phyloP scores from a whole-genome alignment of 257 asterid species.

The Fraxinus pennsylvanica region DNA sequence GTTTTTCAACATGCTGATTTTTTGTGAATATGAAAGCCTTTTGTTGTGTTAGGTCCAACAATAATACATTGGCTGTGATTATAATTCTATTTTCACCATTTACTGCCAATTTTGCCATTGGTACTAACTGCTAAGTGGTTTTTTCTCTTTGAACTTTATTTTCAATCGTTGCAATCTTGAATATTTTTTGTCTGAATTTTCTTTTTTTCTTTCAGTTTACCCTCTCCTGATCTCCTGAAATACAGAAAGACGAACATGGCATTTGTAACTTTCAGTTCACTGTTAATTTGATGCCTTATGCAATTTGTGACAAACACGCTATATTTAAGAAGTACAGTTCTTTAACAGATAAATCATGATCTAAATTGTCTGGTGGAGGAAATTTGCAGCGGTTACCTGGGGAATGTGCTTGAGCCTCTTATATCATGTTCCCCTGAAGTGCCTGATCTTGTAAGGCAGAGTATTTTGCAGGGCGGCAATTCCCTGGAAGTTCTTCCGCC shows the following conservation, averaged over 20 bases:
- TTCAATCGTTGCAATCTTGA: neutral
- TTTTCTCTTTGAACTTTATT: neutral
- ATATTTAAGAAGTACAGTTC: slow-evolving; percentile 6
- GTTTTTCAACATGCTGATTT: neutral
- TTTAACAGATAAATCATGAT: slow-evolving; percentile 77
- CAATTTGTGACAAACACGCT: neutral
- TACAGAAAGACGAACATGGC: slow-evolving; percentile 15
- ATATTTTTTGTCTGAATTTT: neutral
- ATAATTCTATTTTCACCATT: neutral
- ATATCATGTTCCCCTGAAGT: slow-evolving; percentile 72
- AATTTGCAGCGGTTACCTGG: slow-evolving; percentile 68
- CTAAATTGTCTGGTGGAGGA: slow-evolving; percentile 61
- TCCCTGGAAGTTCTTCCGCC: slow-evolving; percentile 76
- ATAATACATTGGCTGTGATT: neutral
- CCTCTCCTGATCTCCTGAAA: neutral
- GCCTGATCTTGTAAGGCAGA: slow-evolving; percentile 77
- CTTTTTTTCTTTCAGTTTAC: neutral
- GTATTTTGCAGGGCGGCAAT: slow-evolving; percentile 75
- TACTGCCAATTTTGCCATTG: neutral
- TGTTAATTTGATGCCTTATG: neutral
- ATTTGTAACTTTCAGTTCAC: neutral
- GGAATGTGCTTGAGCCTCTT: slow-evolving; percentile 67
- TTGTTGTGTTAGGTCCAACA: neutral
- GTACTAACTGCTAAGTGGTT: neutral
- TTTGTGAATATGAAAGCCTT: neutral